Base-by-base conservation (phyloP, 148 eudicot genomes). In the Fagopyrum tataricum region DNA sequence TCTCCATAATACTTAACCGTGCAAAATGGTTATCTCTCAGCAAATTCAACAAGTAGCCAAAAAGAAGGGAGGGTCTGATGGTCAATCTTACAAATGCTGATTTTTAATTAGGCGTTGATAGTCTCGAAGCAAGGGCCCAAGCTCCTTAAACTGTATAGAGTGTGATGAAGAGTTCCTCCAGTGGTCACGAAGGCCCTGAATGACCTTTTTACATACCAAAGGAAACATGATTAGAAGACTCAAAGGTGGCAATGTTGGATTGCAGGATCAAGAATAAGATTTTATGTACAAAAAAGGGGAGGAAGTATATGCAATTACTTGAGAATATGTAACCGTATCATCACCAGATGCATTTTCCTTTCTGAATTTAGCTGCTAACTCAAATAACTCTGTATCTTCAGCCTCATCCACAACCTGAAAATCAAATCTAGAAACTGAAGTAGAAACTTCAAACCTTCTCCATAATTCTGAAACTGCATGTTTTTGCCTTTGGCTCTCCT, bases 91-190 rank as follows among this genome's bases (percentile, higher is more conserved):
- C 99, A 74, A 42, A 71, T 81, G 75, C 77, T 78, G 86, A 70
- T 75, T 88, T 48, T 80, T 85, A 75, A 95, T 71, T 74, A 90
- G 80, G 46, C 99, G 94, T 71, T 95, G 96, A 79, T 95, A 95
- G 80, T 95, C 99, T 76, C 86, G 92, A 53, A 95, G 96, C 81
- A 95, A 87, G 71, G 91, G 89, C 70, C 88, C 83, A 67, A 95
- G 87, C 80, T 95, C 97, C 81, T 87, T 88, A 74, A 95, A 74
- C 70, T 76, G 79, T 70, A 95, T 87, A 39, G 85, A 71, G 73
- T 71, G 67, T 42, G 94, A 81, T 18, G 78, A 75, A 75, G 83
- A 82, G 18, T 84, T 87, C 76, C 82, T 78, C 99, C 99, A 95
- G 78, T 88, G 84, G 71, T 82, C 88, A 70, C 99, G 97, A 78